Base-by-base conservation (phyloP, 2,329 filamentous ascomycete genomes). In the Ophiognomonia clavigignenti-juglandacearum region DNA sequence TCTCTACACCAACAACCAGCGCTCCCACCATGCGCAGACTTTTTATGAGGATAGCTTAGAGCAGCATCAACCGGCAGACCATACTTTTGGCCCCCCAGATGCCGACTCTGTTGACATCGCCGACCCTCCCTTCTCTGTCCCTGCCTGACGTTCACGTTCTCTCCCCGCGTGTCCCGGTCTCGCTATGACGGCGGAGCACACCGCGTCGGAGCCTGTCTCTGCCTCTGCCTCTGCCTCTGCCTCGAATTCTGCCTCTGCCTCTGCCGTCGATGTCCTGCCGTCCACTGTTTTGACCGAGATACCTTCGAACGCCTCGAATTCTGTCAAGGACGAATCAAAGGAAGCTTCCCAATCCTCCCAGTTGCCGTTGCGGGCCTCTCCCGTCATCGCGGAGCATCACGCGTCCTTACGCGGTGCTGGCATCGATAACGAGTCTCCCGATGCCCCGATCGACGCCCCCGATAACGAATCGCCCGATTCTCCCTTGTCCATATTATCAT, bases 181-280 rank as follows among this genome's bases (percentile, higher is more conserved):
- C 70, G 77, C 69, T 72, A 81, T 81, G 78, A 75, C 73, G n/a
- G n/a, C n/a, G 67, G 71, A 72, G 70, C 77, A 68, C 76, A 52
- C 34, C 50, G 46, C 50, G 50, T 52, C 49, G 39, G 39, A 42
- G 44, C 31, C 43, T 46, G 35, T 46, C 22, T 19, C 44, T 41
- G 23, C 27, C 35, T 24, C 45, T 29, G n/a, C n/a, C n/a, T n/a
- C n/a, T n/a, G n/a, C n/a, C n/a, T n/a, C n/a, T n/a, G n/a, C n/a
- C n/a, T n/a, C n/a, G n/a, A n/a, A n/a, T n/a, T n/a, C n/a, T n/a
- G n/a, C n/a, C n/a, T n/a, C 42, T 45, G 35, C 50, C 22, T n/a
- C 44, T 37, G 36, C 26, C 19, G 31, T 20, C 41, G 20, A 36
- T 26, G 16, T 14, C 22, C 18, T 32, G 24, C 22, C 41, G 41